Conservation (phyloP, 495 filamentous ascomycete genomes). For the Sordaria brevicollis region DNA sequence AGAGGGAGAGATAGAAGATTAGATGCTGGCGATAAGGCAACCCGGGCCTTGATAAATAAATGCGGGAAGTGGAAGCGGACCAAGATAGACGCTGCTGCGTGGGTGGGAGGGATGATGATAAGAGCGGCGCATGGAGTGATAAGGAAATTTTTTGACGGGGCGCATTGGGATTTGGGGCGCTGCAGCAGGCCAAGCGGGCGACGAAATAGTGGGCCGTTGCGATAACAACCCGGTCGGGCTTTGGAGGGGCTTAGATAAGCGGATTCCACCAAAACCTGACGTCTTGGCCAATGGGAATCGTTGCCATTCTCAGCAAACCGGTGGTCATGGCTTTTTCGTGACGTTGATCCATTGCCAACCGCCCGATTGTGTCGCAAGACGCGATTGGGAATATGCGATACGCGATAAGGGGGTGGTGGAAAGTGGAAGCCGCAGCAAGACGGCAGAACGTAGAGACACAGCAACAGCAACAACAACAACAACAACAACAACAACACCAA, state of each 20-base stretch:
- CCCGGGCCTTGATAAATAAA: slow-evolving; percentile 7
- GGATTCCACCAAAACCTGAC: slow-evolving; percentile 9
- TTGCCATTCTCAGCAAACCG: slow-evolving; percentile 6
- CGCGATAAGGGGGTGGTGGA: not conserved
- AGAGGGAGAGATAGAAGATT: slow-evolving; percentile 14
- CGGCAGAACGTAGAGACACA: not conserved
- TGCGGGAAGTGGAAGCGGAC: slow-evolving; percentile 8
- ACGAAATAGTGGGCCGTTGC: not conserved
- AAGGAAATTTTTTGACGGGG: slow-evolving; percentile 30
- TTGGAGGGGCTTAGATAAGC: slow-evolving; percentile 14
- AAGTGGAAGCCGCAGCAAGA: not conserved
- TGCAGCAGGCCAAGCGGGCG: not conserved
- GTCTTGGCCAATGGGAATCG: slow-evolving; percentile 8
- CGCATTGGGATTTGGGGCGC: not conserved
- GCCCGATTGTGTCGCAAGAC: not conserved
- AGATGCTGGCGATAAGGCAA: slow-evolving; percentile 21
- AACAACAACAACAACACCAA: not conserved
- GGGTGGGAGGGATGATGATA: slow-evolving; percentile 8
- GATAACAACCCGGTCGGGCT: not conserved
- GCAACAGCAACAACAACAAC: not conserved
- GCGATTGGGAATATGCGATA: slow-evolving; percentile 2
- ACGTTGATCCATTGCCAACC: not conserved
- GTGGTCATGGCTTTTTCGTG: not conserved
- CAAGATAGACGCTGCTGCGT: not conserved
- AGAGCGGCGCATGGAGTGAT: slow-evolving; percentile 9